A percentile compares a stretch with the other conserved stretches of the same genome.
Evolutionary conservation across 1,284 basidiomycete genomes (phyloP).

Genomic region (Ganoderma sp.): DNA sequence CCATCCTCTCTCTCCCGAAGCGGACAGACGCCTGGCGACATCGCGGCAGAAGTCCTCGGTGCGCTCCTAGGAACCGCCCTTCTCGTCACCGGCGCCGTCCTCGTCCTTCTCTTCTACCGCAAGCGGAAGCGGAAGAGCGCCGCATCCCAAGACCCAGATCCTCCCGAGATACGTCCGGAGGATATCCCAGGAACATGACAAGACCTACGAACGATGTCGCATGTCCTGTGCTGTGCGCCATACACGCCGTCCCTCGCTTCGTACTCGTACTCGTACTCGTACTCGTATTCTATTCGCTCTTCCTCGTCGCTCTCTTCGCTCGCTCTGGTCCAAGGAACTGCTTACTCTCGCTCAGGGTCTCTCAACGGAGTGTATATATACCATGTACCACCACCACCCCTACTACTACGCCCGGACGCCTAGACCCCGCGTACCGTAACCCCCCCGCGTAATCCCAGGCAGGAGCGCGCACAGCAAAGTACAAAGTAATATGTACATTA

Average conservation of each 20-base stretch:
- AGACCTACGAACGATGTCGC: too few relatives aligned
- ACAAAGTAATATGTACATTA: constrained; percentile 9
- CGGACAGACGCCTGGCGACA: constrained; percentile 30
- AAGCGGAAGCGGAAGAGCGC: constrained; percentile 22
- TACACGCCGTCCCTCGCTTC: too few relatives aligned
- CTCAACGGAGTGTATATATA: neutral
- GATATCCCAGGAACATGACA: neutral
- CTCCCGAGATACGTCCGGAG: neutral
- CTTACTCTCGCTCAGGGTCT: neutral
- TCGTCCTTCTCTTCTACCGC: constrained; percentile 20
- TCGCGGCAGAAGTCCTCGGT: constrained; percentile 36
- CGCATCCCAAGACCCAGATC: neutral
- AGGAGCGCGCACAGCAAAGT: neutral
- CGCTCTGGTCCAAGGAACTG: neutral
- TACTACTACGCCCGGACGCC: neutral
- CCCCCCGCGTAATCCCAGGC: neutral
- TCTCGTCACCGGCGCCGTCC: constrained; percentile 15
- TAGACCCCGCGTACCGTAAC: constrained; percentile 1
- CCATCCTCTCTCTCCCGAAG: neutral
- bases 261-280: too few relatives aligned
- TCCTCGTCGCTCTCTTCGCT: constrained; percentile 6
- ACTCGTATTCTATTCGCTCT: neutral
- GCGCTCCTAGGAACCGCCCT: constrained; percentile 30
- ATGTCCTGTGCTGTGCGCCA: neutral
- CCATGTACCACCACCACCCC: neutral